Evolutionary conservation across 2,329 filamentous ascomycete genomes (phyloP).

Genomic region (Hypoxylon sp.): DNA sequence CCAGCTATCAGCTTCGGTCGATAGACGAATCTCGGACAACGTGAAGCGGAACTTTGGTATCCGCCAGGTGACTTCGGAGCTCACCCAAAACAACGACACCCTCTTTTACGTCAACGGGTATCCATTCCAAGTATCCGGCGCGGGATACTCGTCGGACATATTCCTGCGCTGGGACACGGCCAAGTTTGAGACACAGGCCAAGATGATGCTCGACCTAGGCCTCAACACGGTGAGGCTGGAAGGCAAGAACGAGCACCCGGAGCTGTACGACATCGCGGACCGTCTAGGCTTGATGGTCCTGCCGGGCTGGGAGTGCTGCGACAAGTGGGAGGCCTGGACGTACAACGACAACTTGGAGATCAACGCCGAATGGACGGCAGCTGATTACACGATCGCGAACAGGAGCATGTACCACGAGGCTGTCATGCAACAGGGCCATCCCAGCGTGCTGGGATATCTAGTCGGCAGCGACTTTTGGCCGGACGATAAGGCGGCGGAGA

Average conservation of each 20-base stretch:
- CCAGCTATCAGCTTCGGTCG: slow-evolving; percentile 41
- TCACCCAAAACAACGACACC: slow-evolving; percentile 63
- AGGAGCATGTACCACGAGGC: slow-evolving; percentile 67
- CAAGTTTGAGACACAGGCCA: slow-evolving; percentile 58
- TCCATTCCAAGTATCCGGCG: slow-evolving; percentile 67
- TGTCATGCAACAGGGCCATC: slow-evolving; percentile 65
- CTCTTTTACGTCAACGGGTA: slow-evolving; percentile 63
- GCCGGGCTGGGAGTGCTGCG: slow-evolving; percentile 71
- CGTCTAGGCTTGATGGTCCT: slow-evolving; percentile 67
- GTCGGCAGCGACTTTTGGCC: slow-evolving; percentile 72
- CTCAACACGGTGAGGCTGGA: slow-evolving; percentile 70
- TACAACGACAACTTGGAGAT: slow-evolving; percentile 63
- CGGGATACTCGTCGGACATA: slow-evolving; percentile 67
- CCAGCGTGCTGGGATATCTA: slow-evolving; percentile 64
- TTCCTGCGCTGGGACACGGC: slow-evolving; percentile 64
- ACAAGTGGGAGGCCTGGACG: slow-evolving; percentile 71
- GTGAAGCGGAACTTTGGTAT: slow-evolving; percentile 57
- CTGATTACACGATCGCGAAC: slow-evolving; percentile 64
- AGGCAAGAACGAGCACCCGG: slow-evolving; percentile 69
- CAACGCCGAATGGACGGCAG: slow-evolving; percentile 55
- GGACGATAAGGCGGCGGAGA: slow-evolving; percentile 60
- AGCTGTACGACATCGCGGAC: slow-evolving; percentile 67
- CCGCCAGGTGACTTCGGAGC: slow-evolving; percentile 58
- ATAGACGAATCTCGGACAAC: slow-evolving; percentile 45
- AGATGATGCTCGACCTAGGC: slow-evolving; percentile 66